Conservation (phyloP, 495 filamentous ascomycete genomes). For the Hypoxylon cercidicola region DNA sequence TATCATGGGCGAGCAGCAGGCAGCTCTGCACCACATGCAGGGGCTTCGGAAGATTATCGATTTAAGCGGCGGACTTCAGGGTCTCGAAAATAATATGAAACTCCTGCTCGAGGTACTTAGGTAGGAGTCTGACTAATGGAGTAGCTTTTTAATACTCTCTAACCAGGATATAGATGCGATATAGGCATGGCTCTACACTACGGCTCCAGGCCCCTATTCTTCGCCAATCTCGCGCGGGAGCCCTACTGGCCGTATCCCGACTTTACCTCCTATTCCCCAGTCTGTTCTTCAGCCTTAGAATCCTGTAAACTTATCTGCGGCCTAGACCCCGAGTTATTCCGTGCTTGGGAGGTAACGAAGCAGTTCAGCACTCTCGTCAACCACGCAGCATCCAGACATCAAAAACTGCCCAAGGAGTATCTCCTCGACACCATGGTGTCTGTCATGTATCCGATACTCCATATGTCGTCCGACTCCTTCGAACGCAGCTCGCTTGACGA, state of each 20-base stretch:
- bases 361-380: slow-evolving; percentile 53
- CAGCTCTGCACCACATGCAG: slow-evolving; percentile 50
- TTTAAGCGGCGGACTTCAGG: slow-evolving; percentile 49
- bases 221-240: slow-evolving; percentile 38
- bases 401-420: slow-evolving; percentile 41
- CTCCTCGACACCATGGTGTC: slow-evolving; percentile 53
- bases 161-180: slow-evolving; percentile 42
- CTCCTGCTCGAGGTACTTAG: slow-evolving; percentile 45
- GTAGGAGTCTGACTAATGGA: slow-evolving; percentile 25
- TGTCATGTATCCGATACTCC: slow-evolving; percentile 56
- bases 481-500: slow-evolving; percentile 45
- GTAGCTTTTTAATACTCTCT: neutral
- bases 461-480: slow-evolving; percentile 37
- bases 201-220: slow-evolving; percentile 47
- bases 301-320: neutral
- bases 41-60: slow-evolving; percentile 52
- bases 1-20: slow-evolving; percentile 40
- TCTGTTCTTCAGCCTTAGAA: neutral
- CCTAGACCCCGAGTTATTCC: slow-evolving; percentile 39
- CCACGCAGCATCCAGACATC: slow-evolving; percentile 36
- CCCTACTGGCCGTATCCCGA: slow-evolving; percentile 39
- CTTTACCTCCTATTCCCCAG: slow-evolving; percentile 8
- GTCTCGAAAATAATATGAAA: slow-evolving; percentile 40
- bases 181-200: slow-evolving; percentile 46
- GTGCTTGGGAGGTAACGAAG: slow-evolving; percentile 47